Evolutionary conservation across 2,329 filamentous ascomycete species (phyloP).

Genomic region (Elsinoe australis): DNA sequence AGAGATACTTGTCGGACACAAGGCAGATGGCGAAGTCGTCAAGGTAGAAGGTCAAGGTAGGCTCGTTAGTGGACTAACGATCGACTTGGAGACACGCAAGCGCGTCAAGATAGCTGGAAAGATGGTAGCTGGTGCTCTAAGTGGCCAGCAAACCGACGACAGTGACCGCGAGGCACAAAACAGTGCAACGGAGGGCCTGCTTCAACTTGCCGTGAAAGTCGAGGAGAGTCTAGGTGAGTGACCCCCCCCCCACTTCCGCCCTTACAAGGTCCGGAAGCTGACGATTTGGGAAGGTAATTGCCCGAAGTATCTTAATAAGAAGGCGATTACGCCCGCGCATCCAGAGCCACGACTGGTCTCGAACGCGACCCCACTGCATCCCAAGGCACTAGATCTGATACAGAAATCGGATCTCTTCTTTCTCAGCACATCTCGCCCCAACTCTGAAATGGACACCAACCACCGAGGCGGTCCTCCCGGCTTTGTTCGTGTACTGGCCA

Average conservation of each 20-base stretch:
- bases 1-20: slow-evolving; percentile 49
- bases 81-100: slow-evolving; percentile 59
- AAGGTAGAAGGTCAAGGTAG: slow-evolving; percentile 36
- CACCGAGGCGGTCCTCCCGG: slow-evolving; percentile 67
- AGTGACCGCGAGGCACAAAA: slow-evolving; percentile 21
- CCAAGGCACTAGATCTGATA: slow-evolving; percentile 53
- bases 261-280: slow-evolving; percentile 18
- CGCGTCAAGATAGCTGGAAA: slow-evolving; percentile 66
- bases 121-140: slow-evolving; percentile 57
- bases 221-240: slow-evolving; percentile 63
- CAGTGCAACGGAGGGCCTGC: slow-evolving; percentile 28
- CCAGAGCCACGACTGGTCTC: slow-evolving; percentile 49
- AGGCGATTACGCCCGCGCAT: slow-evolving; percentile 50
- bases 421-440: slow-evolving; percentile 57
- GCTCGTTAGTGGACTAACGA: slow-evolving; percentile 55
- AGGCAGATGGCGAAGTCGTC: slow-evolving; percentile 39
- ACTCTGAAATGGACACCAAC: slow-evolving; percentile 71
- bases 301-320: slow-evolving; percentile 79
- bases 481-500: slow-evolving; percentile 61
- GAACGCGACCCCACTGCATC: slow-evolving; percentile 42
- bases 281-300: slow-evolving; percentile 61
- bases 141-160: slow-evolving; percentile 29
- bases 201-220: slow-evolving; percentile 59
- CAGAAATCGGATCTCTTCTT: slow-evolving; percentile 67
- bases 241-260: slow-evolving; percentile 20